A percentile compares a stretch with the other conserved stretches of the same genome.
Evolutionary conservation across 2,329 filamentous ascomycete genomes (phyloP).

Genomic region (Chaetomiaceae sp.): DNA sequence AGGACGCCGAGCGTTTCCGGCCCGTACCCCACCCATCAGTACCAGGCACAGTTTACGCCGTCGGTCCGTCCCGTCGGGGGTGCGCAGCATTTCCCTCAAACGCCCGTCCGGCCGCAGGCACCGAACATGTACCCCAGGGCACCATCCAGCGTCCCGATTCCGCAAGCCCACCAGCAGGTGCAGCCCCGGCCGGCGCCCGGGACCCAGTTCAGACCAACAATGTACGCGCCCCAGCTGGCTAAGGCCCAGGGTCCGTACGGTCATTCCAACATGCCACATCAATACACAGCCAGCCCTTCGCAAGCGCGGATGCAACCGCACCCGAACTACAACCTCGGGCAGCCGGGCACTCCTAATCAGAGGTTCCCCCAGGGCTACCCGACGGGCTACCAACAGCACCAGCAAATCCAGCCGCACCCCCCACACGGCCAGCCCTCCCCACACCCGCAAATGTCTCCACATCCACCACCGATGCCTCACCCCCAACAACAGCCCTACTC

Average conservation of each 20-base stretch:
- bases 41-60: slow-evolving; percentile 44
- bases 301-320: slow-evolving; percentile 43
- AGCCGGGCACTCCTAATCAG: slow-evolving; percentile 40
- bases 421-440: slow-evolving; percentile 26
- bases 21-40: slow-evolving; percentile 43
- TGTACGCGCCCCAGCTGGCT: slow-evolving; percentile 47
- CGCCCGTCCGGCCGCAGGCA: slow-evolving; percentile 39
- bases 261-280: slow-evolving; percentile 44
- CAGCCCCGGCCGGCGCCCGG: slow-evolving; percentile 32
- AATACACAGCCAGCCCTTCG: slow-evolving; percentile 40
- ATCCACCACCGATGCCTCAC: slow-evolving; percentile 22
- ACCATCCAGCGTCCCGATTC: slow-evolving; percentile 36
- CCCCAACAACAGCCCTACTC: slow-evolving; percentile 33
- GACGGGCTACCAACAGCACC: slow-evolving; percentile 26
- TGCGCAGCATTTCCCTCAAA: slow-evolving; percentile 39
- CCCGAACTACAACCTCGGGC: slow-evolving; percentile 37
- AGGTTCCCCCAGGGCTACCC: slow-evolving; percentile 35
- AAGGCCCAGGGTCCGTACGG: slow-evolving; percentile 51
- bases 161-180: slow-evolving; percentile 39
- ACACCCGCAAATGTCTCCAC: slow-evolving; percentile 30
- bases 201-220: slow-evolving; percentile 45
- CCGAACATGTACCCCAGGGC: slow-evolving; percentile 35
- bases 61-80: slow-evolving; percentile 41
- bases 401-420: slow-evolving; percentile 31
- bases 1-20: slow-evolving; percentile 35